Evolutionary conservation across 1,139 yeast species (phyloP).

Genomic region (Saccharomyces pastorianus): DNA sequence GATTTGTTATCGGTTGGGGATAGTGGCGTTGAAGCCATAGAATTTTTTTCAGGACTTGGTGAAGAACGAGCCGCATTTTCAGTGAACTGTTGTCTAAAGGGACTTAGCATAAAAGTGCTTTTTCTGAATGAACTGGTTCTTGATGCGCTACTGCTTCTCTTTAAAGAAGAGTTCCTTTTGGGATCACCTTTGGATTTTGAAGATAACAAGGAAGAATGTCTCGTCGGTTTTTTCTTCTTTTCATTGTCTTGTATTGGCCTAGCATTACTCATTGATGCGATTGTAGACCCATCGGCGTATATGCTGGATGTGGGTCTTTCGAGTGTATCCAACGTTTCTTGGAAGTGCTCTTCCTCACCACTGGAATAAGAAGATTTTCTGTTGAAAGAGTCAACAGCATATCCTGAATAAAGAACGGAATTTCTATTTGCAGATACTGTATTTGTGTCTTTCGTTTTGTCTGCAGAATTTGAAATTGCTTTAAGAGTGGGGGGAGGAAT

Average conservation of each 20-base stretch:
- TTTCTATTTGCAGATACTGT: background rate
- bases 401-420: background rate
- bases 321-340: background rate
- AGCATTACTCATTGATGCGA: background rate
- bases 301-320: slow-evolving; percentile 8
- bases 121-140: slow-evolving; percentile 4
- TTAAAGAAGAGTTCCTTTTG: background rate
- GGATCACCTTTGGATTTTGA: background rate
- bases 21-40: slow-evolving; percentile 7
- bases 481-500: background rate
- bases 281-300: background rate
- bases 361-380: background rate
- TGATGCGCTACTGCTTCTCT: background rate
- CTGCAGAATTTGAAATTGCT: background rate
- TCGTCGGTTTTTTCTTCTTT: background rate
- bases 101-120: slow-evolving; percentile 19
- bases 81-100: slow-evolving; percentile 20
- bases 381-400: background rate
- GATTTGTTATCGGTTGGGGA: background rate
- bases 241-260: background rate
- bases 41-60: slow-evolving; percentile 2
- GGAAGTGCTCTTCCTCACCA: slow-evolving; percentile 5
- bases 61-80: slow-evolving; percentile 17
- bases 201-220: background rate
- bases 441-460: background rate